Base-by-base conservation (phyloP, 345 rosid species). In the Erysimum cheiranthoides region DNA sequence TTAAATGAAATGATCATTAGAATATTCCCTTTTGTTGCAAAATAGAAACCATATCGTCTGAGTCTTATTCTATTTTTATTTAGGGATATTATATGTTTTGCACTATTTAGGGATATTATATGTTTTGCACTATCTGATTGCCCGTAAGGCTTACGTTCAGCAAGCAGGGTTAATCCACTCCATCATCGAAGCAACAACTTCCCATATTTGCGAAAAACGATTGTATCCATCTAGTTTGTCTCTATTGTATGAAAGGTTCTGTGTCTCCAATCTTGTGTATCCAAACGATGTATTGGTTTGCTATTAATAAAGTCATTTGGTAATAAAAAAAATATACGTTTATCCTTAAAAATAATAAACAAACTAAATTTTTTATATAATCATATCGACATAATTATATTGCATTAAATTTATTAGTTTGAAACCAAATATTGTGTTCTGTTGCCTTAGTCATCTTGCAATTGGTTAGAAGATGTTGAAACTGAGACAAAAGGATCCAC, bases 381-480 rank as follows among this genome's bases (percentile, higher is more conserved):
- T 2, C 21, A 35, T 21, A 12, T 27, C 10, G 3, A 27, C 4
- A 39, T 10, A n/a, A 10, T 6, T 11, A 61, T 46, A 8, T 12
- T 30, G 63, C 71, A 56, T 43, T 45, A 8, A 38, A 36, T 21
- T 27, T 43, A 34, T 36, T 8, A 17, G 49, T 59, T 13, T 31
- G 61, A 57, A 30, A 49, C 53, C 52, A 67, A 49, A 59, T 67
- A 5, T 13, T 59, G 14, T 49, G 46, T 16, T 38, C 1, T 6
- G 11, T 36, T 46, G 66, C 13, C 52, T 74, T 57, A 10, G 11
- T 54, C 28, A 4, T 47, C 51, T 35, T 32, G 45, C 51, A 57
- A 74, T 57, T 58, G 4, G 16, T 28, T 49, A 58, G 25, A 74
- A 74, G 40, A 66, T 66, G 35, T 71, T 66, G 11, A 56, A 49